A percentile compares a stretch with the other conserved stretches of the same genome.
phyloP scores from a whole-genome alignment of 108 stramenopile species.

The Pseudonitzschia multiseries region DNA sequence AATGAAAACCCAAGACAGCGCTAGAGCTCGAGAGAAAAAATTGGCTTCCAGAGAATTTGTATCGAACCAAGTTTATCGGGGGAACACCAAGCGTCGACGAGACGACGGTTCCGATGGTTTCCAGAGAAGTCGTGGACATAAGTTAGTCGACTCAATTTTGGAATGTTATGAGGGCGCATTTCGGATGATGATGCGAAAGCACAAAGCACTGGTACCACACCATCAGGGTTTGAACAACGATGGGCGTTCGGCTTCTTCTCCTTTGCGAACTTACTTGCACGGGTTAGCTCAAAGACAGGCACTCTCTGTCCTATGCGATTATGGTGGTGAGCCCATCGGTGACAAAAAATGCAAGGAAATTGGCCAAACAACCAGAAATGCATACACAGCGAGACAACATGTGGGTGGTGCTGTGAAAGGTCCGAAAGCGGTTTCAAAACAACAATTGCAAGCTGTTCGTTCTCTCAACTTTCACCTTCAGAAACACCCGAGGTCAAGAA shows the following conservation, averaged over 20 bases:
- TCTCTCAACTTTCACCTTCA: conserved; percentile 28
- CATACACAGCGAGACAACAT: background rate
- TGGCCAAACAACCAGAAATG: conserved; percentile 14
- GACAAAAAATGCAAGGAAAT: conserved; percentile 57
- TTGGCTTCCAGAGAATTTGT: conserved; percentile 53
- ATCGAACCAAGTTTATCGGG: conserved; percentile 32
- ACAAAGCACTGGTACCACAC: background rate
- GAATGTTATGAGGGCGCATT: conserved; percentile 67
- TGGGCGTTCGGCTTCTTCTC: conserved; percentile 74
- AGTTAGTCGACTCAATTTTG: conserved; percentile 73
- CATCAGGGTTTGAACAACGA: conserved; percentile 49
- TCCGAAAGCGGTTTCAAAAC: background rate
- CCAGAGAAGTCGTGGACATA: conserved; percentile 69
- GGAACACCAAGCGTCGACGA: conserved; percentile 12
- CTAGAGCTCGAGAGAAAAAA: conserved; percentile 63
- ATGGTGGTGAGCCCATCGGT: conserved; percentile 60
- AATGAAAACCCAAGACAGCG: conserved; percentile 42
- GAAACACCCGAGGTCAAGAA: conserved; percentile 14
- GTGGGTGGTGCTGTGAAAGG: background rate
- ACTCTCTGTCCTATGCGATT: conserved; percentile 63
- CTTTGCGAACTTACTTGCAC: conserved; percentile 82
- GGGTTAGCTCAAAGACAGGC: conserved; percentile 78
- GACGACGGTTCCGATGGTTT: conserved; percentile 58
- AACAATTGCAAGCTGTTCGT: conserved; percentile 41
- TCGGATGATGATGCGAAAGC: conserved; percentile 1